Conservation (phyloP, 768 basidiomycete genomes). For the Kwoniella pini region DNA sequence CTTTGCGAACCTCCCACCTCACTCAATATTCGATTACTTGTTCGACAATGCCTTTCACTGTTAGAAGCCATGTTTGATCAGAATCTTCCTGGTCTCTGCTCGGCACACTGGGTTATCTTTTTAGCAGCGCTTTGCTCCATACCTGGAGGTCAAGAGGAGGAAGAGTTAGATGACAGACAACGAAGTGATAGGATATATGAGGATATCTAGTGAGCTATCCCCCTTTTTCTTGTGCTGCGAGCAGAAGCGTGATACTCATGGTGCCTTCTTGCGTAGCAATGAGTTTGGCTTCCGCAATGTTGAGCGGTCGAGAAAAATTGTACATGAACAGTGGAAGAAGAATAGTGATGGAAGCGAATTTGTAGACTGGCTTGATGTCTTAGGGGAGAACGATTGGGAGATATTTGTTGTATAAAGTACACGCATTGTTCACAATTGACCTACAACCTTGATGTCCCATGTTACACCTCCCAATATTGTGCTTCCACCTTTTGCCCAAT, state of each 20-base stretch:
- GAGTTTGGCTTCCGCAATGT: slow-evolving; percentile 35
- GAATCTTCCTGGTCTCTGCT: slow-evolving; percentile 33
- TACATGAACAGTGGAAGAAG: slow-evolving; percentile 36
- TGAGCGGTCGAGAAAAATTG: slow-evolving; percentile 33
- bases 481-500: neutral
- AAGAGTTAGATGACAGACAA: slow-evolving; percentile 29
- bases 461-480: neutral
- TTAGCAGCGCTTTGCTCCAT: slow-evolving; percentile 28
- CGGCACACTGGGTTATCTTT: slow-evolving; percentile 44
- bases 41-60: slow-evolving; percentile 36
- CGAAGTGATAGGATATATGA: slow-evolving; percentile 36
- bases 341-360: slow-evolving; percentile 28
- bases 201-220: slow-evolving; percentile 23
- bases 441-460: slow-evolving; percentile 5
- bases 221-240: neutral
- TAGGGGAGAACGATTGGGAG: slow-evolving; percentile 45
- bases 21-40: slow-evolving; percentile 33
- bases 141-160: slow-evolving; percentile 17
- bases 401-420: slow-evolving; percentile 33
- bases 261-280: slow-evolving; percentile 9
- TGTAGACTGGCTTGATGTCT: slow-evolving; percentile 46
- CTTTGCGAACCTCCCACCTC: slow-evolving; percentile 34
- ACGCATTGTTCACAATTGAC: neutral
- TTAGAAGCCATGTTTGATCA: slow-evolving; percentile 41
- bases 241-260: neutral